These are phyloP conservation scores for Penicillium goetzii DNA, from an alignment of 495 filamentous ascomycete genomes.

Conservation along the genomic window DNA sequence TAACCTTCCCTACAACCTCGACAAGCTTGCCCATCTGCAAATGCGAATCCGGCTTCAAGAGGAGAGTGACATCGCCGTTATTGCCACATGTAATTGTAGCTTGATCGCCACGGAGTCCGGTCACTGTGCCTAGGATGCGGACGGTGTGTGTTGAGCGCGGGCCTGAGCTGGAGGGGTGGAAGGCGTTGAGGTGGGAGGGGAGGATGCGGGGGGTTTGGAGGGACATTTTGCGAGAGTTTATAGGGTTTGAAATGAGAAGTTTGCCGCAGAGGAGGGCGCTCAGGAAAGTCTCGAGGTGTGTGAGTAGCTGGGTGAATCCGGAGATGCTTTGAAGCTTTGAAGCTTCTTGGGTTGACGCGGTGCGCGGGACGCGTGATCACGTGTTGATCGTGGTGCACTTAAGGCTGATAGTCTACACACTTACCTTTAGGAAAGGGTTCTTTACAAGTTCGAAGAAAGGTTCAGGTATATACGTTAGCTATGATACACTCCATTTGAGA, in stretches of 20 bases:
- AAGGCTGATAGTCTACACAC: not conserved
- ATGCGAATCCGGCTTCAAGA: conserved; percentile 80
- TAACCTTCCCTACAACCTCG: conserved; percentile 92
- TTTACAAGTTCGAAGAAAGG: not conserved
- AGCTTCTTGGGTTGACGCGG: conserved; percentile 21
- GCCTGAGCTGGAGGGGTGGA: conserved; percentile 51
- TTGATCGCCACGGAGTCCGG: conserved; percentile 76
- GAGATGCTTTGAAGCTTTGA: conserved; percentile 4
- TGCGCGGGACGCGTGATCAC: conserved; percentile 37
- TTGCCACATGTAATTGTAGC: conserved; percentile 72
- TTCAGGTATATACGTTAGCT: not conserved
- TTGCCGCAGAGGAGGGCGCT: not conserved
- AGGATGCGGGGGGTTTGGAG: conserved; percentile 72
- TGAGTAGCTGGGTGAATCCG: not conserved
- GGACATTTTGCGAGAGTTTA: conserved; percentile 40
- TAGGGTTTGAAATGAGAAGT: not conserved
- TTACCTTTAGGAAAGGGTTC: not conserved
- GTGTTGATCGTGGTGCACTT: conserved; percentile 17
- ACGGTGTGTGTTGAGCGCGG: conserved; percentile 63
- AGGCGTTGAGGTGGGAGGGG: conserved; percentile 66
- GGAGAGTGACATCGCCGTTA: conserved; percentile 68
- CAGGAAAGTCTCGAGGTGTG: not conserved
- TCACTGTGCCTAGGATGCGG: conserved; percentile 84
- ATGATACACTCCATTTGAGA: not conserved
- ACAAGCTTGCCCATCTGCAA: conserved; percentile 76